Conservation (phyloP, 2,329 filamentous ascomycete species). For the Biscogniauxia mediterranea region DNA sequence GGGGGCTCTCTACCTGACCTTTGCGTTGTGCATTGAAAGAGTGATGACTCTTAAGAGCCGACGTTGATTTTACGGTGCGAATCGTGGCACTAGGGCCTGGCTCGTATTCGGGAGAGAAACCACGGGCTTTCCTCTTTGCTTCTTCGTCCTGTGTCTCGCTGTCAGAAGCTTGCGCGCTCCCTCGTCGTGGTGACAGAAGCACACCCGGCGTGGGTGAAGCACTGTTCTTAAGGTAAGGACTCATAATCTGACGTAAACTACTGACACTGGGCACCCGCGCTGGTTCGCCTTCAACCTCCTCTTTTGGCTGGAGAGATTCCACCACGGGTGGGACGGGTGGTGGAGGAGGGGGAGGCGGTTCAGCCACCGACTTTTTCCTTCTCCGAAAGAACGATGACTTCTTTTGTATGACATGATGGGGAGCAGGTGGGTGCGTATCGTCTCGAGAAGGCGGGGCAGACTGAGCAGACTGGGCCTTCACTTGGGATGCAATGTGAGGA, state of each 20-base stretch:
- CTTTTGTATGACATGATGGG: constrained; percentile 66
- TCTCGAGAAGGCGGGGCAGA: constrained; percentile 52
- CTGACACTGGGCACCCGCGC: constrained; percentile 60
- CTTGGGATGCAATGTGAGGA: constrained; percentile 44
- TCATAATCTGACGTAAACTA: constrained; percentile 84
- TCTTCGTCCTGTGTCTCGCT: constrained; percentile 28
- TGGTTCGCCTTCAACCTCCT: constrained; percentile 24
- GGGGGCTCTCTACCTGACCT: constrained; percentile 24
- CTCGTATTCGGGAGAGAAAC: constrained; percentile 75
- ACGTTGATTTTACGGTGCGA: constrained; percentile 55
- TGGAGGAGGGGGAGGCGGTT: constrained; percentile 63
- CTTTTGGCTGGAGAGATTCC: constrained; percentile 22
- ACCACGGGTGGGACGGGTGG: constrained; percentile 37
- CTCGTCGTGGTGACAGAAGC: constrained; percentile 18
- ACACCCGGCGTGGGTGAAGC: constrained; percentile 16
- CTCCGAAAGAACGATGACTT: constrained; percentile 95
- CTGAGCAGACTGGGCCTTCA: constrained; percentile 42
- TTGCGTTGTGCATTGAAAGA: constrained; percentile 20
- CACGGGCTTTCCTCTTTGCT: constrained; percentile 44
- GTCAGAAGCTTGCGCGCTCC: constrained; percentile 25
- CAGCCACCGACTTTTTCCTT: constrained; percentile 84
- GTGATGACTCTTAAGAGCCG: constrained; percentile 32
- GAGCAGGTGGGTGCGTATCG: constrained; percentile 40
- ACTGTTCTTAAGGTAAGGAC: constrained; percentile 63
- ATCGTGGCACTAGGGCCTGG: constrained; percentile 71